Evolutionary conservation across 495 filamentous ascomycete species (phyloP).

Genomic region (Penicillium daleae): DNA sequence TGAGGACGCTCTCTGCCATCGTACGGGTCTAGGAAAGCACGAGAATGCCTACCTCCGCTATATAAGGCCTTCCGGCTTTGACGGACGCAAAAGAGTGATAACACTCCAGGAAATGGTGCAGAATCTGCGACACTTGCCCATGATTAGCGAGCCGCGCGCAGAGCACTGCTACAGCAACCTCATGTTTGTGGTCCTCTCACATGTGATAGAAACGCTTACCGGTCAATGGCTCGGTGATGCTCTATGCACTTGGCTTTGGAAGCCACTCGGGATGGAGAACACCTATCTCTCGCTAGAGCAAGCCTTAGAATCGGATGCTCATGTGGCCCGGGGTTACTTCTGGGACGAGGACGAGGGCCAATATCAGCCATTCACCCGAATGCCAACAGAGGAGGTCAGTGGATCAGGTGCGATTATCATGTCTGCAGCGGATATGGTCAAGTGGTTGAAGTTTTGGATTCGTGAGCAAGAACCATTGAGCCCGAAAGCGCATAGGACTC

Average conservation of each 20-base stretch:
- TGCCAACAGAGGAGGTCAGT: constrained; percentile 22
- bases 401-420: constrained; percentile 55
- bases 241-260: constrained; percentile 47
- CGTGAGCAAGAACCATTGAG: constrained; percentile 12
- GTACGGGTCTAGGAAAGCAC: constrained; percentile 52
- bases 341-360: constrained; percentile 18
- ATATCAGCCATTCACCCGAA: constrained; percentile 9
- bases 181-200: constrained; percentile 50
- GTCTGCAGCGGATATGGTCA: constrained; percentile 53
- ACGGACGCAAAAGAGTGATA: constrained; percentile 1
- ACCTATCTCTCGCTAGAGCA: constrained; percentile 53
- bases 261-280: constrained; percentile 49
- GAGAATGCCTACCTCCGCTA: constrained; percentile 29
- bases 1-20: constrained; percentile 57
- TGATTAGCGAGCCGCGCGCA: constrained; percentile 44
- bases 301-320: constrained; percentile 22
- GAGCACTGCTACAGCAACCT: constrained; percentile 55
- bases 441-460: constrained; percentile 45
- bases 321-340: constrained; percentile 34
- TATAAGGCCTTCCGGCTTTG: neutral
- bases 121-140: constrained; percentile 46
- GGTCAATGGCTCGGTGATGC: constrained; percentile 46
- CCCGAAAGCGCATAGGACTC: neutral
- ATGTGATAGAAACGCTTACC: constrained; percentile 37
- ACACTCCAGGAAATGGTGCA: constrained; percentile 34